Evolutionary conservation across 495 filamentous ascomycete species (phyloP).

Genomic region (Acidiella bohemica): DNA sequence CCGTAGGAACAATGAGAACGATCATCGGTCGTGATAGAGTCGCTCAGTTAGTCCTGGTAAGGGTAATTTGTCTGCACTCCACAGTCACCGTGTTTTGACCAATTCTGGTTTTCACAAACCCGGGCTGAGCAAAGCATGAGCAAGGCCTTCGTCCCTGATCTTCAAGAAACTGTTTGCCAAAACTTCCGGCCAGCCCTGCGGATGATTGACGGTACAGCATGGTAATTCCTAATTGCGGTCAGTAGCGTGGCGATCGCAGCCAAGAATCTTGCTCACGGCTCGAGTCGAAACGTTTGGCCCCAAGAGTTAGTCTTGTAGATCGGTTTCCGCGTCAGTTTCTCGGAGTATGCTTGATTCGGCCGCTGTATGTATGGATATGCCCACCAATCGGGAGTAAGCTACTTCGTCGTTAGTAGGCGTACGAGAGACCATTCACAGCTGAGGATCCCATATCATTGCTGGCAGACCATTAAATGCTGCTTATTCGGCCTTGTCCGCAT

Average conservation of each 20-base stretch:
- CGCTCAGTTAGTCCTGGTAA: constrained; percentile 35
- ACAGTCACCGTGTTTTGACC: no score
- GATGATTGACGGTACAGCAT: constrained; percentile 53
- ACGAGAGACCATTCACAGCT: no score
- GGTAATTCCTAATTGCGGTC: constrained; percentile 22
- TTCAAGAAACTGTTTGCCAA: constrained; percentile 23
- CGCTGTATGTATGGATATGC: constrained; percentile 46
- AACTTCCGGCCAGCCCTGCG: constrained; percentile 48
- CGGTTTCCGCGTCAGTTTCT: constrained; percentile 32
- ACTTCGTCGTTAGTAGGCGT: no score
- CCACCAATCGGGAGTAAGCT: constrained; percentile 31
- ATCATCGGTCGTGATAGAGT: constrained; percentile 32
- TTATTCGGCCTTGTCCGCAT: constrained; percentile 44
- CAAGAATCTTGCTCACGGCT: constrained; percentile 2
- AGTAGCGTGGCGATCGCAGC: not conserved
- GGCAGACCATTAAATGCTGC: constrained; percentile 49
- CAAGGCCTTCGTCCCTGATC: constrained; percentile 27
- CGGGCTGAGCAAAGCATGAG: constrained; percentile 33
- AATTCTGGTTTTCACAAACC: no score
- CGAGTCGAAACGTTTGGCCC: constrained; percentile 36
- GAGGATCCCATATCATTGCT: no score
- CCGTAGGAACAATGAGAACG: no score
- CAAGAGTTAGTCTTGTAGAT: constrained; percentile 38
- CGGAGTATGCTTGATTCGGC: constrained; percentile 42
- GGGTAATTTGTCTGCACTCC: constrained; percentile 43